Conservation (phyloP, 495 filamentous ascomycete species). For the Sporormia fimetaria region DNA sequence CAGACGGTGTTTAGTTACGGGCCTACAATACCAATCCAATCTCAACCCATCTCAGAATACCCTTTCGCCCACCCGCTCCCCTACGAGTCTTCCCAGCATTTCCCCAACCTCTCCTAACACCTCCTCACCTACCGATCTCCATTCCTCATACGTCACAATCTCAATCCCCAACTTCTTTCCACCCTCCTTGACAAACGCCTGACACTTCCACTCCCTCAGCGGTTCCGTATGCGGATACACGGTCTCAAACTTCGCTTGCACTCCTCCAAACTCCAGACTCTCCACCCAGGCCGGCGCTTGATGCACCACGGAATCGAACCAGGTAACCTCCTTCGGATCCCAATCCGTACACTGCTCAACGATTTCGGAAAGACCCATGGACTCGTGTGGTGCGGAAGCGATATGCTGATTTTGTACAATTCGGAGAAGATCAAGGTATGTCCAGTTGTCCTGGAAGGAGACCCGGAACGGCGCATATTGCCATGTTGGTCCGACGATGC, state of each 20-base stretch:
- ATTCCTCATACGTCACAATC: constrained; percentile 21
- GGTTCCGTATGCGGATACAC: constrained; percentile 25
- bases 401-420: constrained; percentile 20
- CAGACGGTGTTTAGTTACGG: too few relatives aligned
- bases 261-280: constrained; percentile 16
- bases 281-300: constrained; percentile 20
- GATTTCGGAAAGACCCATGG: constrained; percentile 47
- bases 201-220: constrained; percentile 22
- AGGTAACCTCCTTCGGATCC: constrained; percentile 29
- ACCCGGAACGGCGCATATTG: constrained; percentile 23
- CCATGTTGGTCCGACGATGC: constrained; percentile 18
- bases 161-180: constrained; percentile 15
- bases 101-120: constrained; percentile 14
- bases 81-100: constrained; percentile 7
- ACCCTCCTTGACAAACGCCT: constrained; percentile 14
- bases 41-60: too few relatives aligned
- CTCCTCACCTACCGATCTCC: constrained; percentile 8
- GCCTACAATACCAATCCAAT: too few relatives aligned
- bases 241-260: constrained; percentile 14
- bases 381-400: constrained; percentile 10
- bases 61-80: constrained; percentile 1
- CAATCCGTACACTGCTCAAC: constrained; percentile 48
- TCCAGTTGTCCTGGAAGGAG: constrained; percentile 17
- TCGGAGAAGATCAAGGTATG: constrained; percentile 16
- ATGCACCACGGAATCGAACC: constrained; percentile 26